Base-by-base conservation (phyloP, 352 stramenopile genomes). In the Paralagenidium karlingii region DNA sequence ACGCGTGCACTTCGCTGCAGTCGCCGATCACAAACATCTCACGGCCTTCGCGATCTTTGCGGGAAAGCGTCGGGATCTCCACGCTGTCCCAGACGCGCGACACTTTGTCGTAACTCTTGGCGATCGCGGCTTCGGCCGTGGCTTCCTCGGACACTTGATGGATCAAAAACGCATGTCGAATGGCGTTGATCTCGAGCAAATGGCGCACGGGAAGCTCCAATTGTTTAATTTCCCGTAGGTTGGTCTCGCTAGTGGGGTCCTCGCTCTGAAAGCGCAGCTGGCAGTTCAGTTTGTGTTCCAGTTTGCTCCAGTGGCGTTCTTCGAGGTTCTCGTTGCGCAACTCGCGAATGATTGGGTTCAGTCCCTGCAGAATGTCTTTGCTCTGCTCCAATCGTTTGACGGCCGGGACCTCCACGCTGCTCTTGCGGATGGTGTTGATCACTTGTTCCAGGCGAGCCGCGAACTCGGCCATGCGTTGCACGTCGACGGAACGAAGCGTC, bases 131-230 rank as follows among this genome's bases (percentile, higher is more conserved):
- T 34, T 87, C 74, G 0, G 74, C 65, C 3, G 54, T 74, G 6
- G 74, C 74, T 53, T 87, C 74, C 40, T 84, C 70, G 0, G 71
- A 71, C 0, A 87, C 56, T 34, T 87, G 68, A 9, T 73, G 65
- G 27, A 81, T 80, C 0, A 48, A 27, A 12, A 53, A 56, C 13
- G 57, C 49, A 27, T 75, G 54, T 7, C 40, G 49, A 0, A 78
- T 54, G 7, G 44, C 66, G 15, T 70, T 34, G 9, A 75, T 60
- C 3, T 69, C 47, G 0, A 87, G 48, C 8, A 83, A 48, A n/a
- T 80, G 62, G 1, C 57, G 43, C 9, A 85, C 25, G 7, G 70
- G 57, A 0, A 80, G 38, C 31, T 71, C 55, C 0, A 83, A 30
- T 2, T 25, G 37, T 5, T 19, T 13, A 5, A 29, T 12, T 33